phyloP scores from a whole-genome alignment of 108 stramenopile species.

The Nitzschia palea region DNA sequence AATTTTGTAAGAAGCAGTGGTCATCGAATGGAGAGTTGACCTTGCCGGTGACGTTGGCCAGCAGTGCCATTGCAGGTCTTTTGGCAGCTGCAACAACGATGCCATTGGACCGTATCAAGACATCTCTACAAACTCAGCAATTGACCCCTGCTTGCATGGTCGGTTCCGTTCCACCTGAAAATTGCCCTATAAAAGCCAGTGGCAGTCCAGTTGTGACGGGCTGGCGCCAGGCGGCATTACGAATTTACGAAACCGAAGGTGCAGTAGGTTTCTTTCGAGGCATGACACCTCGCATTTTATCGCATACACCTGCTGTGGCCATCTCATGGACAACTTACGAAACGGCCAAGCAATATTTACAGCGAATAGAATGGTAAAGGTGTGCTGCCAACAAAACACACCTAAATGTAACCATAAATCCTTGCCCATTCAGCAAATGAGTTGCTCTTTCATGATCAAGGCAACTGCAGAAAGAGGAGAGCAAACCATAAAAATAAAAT shows the following conservation, averaged over 20 bases:
- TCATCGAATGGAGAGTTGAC: slow-evolving; percentile 25
- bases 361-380: slow-evolving; percentile 11
- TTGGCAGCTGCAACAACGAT: slow-evolving; percentile 90
- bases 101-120: slow-evolving; percentile 98
- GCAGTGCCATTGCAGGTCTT: slow-evolving; percentile 88
- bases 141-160: slow-evolving; percentile 36
- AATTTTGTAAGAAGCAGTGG: slow-evolving; percentile 64
- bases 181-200: slow-evolving; percentile 11
- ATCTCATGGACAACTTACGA: slow-evolving; percentile 99
- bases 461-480: no score
- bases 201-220: slow-evolving; percentile 33
- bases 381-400: no score
- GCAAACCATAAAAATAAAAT: no score
- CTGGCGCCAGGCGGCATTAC: slow-evolving; percentile 72
- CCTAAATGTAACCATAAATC: no score
- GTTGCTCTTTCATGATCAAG: no score
- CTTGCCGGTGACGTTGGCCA: slow-evolving; percentile 45
- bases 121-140: slow-evolving; percentile 81
- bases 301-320: slow-evolving; percentile 95
- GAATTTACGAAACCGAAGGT: slow-evolving; percentile 89
- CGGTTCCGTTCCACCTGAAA: slow-evolving; percentile 8
- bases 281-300: slow-evolving; percentile 74
- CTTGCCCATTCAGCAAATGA: no score
- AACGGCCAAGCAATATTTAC: slow-evolving; percentile 74
- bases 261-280: slow-evolving; percentile 88